A percentile compares a stretch with the other conserved stretches of the same genome.
Evolutionary conservation across 805 yeast genomes (phyloP).

Genomic region (Starmerella etchellsii): DNA sequence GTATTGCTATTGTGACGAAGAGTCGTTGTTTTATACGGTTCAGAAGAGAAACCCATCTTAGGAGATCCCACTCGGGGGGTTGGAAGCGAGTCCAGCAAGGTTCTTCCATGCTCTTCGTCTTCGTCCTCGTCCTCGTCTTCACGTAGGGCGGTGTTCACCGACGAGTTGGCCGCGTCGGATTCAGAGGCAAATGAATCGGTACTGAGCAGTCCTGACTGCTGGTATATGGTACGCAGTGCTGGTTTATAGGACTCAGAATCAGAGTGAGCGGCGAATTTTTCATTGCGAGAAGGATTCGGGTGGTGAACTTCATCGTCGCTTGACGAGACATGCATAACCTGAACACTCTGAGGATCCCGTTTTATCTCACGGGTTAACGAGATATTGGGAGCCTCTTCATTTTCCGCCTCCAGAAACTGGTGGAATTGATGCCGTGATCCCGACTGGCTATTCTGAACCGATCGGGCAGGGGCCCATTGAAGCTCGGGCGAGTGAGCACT

Average conservation of each 20-base stretch:
- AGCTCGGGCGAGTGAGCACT: neutral
- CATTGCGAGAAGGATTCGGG: neutral
- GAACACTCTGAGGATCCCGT: conserved; percentile 1
- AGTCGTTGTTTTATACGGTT: no score
- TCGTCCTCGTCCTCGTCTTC: conserved; percentile 4
- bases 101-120: conserved; percentile 5
- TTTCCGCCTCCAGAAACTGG: neutral
- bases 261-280: neutral
- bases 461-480: neutral
- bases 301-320: neutral
- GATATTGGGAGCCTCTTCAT: neutral
- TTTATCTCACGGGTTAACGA: neutral
- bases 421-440: neutral
- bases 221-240: neutral
- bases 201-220: neutral
- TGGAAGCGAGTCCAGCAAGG: conserved; percentile 14
- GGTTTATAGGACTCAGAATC: neutral
- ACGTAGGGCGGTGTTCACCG: neutral
- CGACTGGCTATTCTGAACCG: no score
- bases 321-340: neutral
- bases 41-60: neutral
- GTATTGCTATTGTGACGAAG: no score
- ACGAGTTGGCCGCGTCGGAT: neutral
- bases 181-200: neutral
- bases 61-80: conserved; percentile 6